A percentile compares a stretch with the other conserved stretches of the same genome.
Evolutionary conservation across 139 green algal genomes (phyloP).

Genomic region (Chlamydomonas sp.): DNA sequence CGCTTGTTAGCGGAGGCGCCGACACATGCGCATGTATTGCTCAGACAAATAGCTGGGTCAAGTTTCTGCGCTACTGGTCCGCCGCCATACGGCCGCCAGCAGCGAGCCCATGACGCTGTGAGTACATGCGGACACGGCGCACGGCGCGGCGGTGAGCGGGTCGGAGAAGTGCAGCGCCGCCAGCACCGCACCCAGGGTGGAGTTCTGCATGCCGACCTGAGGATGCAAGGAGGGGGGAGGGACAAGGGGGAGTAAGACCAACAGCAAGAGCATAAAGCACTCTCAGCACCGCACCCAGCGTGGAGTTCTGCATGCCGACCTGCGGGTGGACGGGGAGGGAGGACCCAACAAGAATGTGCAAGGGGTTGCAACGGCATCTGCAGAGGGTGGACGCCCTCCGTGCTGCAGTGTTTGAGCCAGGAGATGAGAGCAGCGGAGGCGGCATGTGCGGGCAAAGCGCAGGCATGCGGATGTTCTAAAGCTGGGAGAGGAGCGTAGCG

Average conservation of each 20-base stretch:
- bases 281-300: conserved; percentile 79
- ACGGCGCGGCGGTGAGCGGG: conserved; percentile 77
- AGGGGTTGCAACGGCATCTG: too few relatives aligned
- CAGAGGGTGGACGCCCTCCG: not conserved
- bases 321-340: conserved; percentile 10
- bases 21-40: too few relatives aligned
- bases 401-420: too few relatives aligned
- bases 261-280: conserved; percentile 30
- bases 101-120: conserved; percentile 78
- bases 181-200: conserved; percentile 78
- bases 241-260: too few relatives aligned
- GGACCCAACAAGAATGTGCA: not conserved
- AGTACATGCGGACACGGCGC: conserved; percentile 79
- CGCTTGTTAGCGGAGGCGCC: too few relatives aligned
- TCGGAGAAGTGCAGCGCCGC: conserved; percentile 76
- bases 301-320: conserved; percentile 76
- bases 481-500: too few relatives aligned
- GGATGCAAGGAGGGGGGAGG: not conserved
- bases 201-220: conserved; percentile 81
- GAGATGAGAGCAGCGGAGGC: too few relatives aligned
- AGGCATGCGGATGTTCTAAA: too few relatives aligned
- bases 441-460: too few relatives aligned
- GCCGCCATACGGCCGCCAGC: conserved; percentile 71
- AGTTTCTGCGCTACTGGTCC: too few relatives aligned
- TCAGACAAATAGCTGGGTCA: too few relatives aligned